These are phyloP conservation scores for Didymella pomorum DNA, from an alignment of 2,329 filamentous ascomycete genomes.

Conservation along the genomic window DNA sequence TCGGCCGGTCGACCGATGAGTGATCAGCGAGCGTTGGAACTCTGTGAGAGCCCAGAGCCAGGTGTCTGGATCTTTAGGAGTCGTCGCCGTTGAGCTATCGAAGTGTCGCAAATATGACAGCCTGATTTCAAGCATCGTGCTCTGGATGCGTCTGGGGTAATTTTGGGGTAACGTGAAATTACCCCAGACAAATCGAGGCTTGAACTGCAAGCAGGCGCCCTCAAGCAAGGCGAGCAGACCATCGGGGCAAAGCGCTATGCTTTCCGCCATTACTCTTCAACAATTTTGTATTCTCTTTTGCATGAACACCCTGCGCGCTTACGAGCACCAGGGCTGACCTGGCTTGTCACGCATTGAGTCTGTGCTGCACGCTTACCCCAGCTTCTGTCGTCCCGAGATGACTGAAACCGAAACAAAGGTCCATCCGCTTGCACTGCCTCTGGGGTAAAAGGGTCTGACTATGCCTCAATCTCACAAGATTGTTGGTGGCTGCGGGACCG, in stretches of 20 bases:
- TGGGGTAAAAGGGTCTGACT: constrained; percentile 14
- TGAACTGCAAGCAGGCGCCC: background rate
- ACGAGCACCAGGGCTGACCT: constrained; percentile 7
- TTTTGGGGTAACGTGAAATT: background rate
- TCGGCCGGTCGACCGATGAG: constrained; percentile 9
- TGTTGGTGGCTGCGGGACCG: constrained; percentile 1
- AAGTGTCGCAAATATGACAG: background rate
- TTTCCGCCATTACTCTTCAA: background rate
- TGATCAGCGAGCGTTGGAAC: constrained; percentile 10
- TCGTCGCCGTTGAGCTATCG: background rate
- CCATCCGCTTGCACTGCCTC: constrained; percentile 13
- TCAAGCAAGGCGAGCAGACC: background rate
- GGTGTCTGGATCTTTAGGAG: constrained; percentile 12
- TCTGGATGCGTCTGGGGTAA: background rate
- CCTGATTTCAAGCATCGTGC: background rate
- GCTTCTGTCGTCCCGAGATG: constrained; percentile 11
- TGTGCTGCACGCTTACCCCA: constrained; percentile 3
- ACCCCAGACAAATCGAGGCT: background rate
- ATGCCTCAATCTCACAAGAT: constrained; percentile 17
- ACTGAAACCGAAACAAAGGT: constrained; percentile 9
- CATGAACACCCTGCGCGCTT: constrained; percentile 8
- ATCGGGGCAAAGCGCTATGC: background rate
- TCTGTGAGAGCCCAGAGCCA: background rate
- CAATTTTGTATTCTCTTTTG: background rate
- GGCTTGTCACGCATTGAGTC: background rate